Evolutionary conservation across 345 rosid genomes (phyloP), one percentile per base, ranked within the genome.

Genomic region (Hibiscus syriacus): DNA sequence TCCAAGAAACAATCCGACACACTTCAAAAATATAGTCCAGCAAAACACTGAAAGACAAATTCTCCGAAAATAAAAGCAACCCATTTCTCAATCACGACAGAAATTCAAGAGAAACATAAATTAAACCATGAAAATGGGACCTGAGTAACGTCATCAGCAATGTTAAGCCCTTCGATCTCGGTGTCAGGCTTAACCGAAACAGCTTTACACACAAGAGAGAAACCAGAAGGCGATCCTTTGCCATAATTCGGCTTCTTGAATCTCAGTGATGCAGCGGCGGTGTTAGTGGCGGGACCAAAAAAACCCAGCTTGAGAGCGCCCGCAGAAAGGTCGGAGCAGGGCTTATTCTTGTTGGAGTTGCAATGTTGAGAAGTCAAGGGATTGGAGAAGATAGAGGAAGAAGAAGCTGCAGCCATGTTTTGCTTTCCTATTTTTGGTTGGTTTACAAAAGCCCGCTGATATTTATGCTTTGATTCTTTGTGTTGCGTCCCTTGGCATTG

Each of bases 191-290:
- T n/a, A n/a, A n/a, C n/a, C n/a, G n/a, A n/a, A n/a, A n/a, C n/a
- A n/a, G 96, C 87, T 70, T 82, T 85, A 79, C 88, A 89, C 16
- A 78, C 86, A 71, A 90, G 69, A 25, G 89, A 77, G 29, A 68
- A 60, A 20, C 74, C 77, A 32, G 75, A 61, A 45, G 50, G 41
- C 14, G 80, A 76, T 22, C 29, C 71, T 55, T 53, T 65, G 19
- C 38, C 68, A 49, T 29, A 59, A 17, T 59, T 75, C 23, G n/a
- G n/a, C n/a, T n/a, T n/a, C n/a, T n/a, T n/a, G n/a, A n/a, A n/a
- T n/a, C n/a, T n/a, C n/a, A n/a, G 45, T 4, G 72, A 62, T 65
- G 77, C 9, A 46, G 67, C 6, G 4, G 61, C 14, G 23, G 71
- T 14, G 11, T 50, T 14, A n/a, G 45, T 11, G 39, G 77, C 6